A percentile compares a stretch with the other conserved stretches of the same genome.
Conservation (phyloP, 179 eudicot genomes). For the Heliamphora pulchella region DNA sequence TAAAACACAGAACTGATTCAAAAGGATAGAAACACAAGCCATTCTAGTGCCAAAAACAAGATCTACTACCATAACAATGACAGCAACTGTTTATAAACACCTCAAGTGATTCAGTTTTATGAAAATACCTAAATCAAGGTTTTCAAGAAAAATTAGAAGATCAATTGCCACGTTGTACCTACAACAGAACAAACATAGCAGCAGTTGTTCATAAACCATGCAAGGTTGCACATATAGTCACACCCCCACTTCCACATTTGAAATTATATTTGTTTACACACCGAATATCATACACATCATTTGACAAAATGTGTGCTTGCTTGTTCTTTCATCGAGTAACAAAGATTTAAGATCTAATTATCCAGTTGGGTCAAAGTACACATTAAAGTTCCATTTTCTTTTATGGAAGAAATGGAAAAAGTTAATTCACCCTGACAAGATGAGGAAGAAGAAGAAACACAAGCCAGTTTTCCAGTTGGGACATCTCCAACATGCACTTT, state of each 20-base stretch:
- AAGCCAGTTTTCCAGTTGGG: not conserved
- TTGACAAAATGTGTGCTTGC: not conserved
- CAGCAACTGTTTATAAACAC: not conserved
- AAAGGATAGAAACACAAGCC: not conserved
- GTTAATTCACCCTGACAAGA: not conserved
- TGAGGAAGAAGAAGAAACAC: not conserved
- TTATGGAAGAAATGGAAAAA: not conserved
- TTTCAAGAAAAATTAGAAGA: not conserved
- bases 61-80: not conserved
- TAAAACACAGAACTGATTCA: not conserved
- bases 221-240: too few species aligned
- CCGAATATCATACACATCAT: not conserved
- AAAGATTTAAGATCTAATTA: too few species aligned
- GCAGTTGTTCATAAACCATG: too few species aligned
- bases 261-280: not conserved
- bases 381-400: not conserved
- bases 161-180: not conserved
- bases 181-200: too few species aligned
- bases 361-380: too few species aligned
- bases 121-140: not conserved
- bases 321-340: too few species aligned
- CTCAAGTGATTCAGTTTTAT: not conserved
- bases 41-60: not conserved
- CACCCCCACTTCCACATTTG: too few species aligned
- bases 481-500: not conserved